phyloP scores from a whole-genome alignment of 371 early-diverging fungal genomes.

The Lichtheimia ornata region DNA sequence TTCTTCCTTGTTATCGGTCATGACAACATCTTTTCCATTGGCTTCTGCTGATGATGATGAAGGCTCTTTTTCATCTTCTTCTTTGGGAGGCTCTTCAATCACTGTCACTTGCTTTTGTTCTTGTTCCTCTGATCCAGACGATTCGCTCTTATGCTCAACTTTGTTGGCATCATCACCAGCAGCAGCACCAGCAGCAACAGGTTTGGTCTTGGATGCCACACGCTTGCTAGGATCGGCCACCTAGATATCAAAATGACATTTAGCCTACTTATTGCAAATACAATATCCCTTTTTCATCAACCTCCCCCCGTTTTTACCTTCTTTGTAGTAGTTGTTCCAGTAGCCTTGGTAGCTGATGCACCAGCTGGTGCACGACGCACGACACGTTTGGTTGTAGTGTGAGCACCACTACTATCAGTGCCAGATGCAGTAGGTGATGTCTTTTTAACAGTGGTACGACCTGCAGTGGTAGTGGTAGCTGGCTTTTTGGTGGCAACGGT shows the following conservation, averaged over 20 bases:
- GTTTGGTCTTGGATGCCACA: neutral
- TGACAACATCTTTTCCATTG: neutral
- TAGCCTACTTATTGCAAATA: no score
- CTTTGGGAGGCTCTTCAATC: neutral
- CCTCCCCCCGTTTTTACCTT: neutral
- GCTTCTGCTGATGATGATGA: neutral
- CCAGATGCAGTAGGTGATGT: constrained; percentile 9
- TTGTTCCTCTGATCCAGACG: no score
- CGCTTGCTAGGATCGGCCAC: neutral
- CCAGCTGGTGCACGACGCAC: constrained; percentile 14
- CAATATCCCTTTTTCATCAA: no score
- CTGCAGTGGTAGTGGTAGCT: constrained; percentile 9
- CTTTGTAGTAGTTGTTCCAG: constrained; percentile 1
- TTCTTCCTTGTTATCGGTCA: neutral
- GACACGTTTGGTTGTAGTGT: constrained; percentile 11
- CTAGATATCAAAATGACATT: no score
- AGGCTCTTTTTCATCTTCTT: no score
- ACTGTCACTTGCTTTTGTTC: neutral
- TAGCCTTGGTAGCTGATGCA: neutral
- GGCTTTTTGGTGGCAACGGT: constrained; percentile 11
- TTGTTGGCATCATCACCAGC: no score
- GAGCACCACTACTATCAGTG: constrained; percentile 3
- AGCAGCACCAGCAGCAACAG: neutral
- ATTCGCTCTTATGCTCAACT: no score
- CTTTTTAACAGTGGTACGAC: constrained; percentile 2